phyloP scores from a whole-genome alignment of 345 rosid species.

The Boechera divaricarpa region DNA sequence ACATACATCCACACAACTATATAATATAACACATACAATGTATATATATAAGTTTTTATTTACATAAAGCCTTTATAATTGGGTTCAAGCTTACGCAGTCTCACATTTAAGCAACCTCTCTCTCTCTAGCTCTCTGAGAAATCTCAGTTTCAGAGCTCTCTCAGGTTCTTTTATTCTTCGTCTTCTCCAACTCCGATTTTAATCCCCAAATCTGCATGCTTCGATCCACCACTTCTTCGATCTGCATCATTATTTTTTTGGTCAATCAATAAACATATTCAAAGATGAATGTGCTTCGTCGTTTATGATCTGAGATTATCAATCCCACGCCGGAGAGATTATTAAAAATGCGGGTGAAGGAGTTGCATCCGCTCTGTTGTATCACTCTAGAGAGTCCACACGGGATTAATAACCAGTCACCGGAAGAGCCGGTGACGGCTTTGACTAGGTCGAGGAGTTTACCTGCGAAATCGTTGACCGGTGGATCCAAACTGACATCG shows the following conservation, averaged over 20 bases:
- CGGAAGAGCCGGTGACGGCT: constrained; percentile 53
- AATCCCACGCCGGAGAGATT: background rate
- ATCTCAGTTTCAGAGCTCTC: constrained; percentile 59
- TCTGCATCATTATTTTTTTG: too few relatives aligned
- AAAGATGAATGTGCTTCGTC: constrained; percentile 12
- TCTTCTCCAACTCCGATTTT: background rate
- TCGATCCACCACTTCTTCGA: constrained; percentile 3
- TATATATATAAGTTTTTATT: constrained; percentile 8
- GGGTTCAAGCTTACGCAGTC: constrained; percentile 46
- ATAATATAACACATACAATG: background rate
- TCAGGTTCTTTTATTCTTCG: constrained; percentile 44
- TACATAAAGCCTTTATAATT: constrained; percentile 46
- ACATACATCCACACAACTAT: constrained; percentile 6
- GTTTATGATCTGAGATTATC: constrained; percentile 40
- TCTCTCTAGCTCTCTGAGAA: constrained; percentile 41
- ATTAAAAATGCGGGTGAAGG: constrained; percentile 79
- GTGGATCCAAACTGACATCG: constrained; percentile 49
- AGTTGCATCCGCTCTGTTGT: constrained; percentile 95
- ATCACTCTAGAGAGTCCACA: constrained; percentile 74
- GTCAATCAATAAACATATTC: background rate
- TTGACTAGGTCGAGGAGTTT: constrained; percentile 66
- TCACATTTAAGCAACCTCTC: constrained; percentile 46
- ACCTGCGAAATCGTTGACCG: constrained; percentile 54
- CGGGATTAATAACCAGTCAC: constrained; percentile 61
- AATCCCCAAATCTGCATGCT: constrained; percentile 42